Conservation (phyloP, 2,329 filamentous ascomycete species). For the Phaeosphaeriaceae sp. region DNA sequence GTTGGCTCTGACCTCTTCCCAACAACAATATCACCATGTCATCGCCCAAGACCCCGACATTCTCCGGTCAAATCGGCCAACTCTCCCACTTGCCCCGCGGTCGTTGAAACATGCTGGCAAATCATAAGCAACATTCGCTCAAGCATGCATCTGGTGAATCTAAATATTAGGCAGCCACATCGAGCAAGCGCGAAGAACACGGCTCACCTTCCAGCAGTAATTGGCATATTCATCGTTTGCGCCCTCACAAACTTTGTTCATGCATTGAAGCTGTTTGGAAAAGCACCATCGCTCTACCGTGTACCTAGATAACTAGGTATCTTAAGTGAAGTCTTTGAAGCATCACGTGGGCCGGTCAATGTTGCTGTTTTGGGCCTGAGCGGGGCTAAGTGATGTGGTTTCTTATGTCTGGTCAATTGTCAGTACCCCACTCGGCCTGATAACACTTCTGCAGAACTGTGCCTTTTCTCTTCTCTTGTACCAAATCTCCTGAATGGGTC, state of each 20-base stretch:
- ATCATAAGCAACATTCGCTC: too few species aligned
- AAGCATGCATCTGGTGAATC: too few species aligned
- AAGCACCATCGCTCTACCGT: too few species aligned
- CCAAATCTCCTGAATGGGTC: conserved; percentile 6
- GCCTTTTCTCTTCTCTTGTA: neutral
- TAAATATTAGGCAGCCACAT: neutral
- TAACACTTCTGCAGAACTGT: neutral
- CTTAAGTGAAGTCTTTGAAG: neutral
- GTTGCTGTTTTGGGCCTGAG: conserved; percentile 11
- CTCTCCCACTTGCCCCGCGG: too few species aligned
- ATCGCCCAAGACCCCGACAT: neutral
- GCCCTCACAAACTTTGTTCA: neutral
- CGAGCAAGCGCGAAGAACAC: neutral
- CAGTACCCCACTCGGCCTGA: conserved; percentile 3
- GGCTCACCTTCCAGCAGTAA: too few species aligned
- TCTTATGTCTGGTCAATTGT: neutral
- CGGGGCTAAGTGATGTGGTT: conserved; percentile 7
- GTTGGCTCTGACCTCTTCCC: neutral
- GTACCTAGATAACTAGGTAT: neutral
- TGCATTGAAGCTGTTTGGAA: neutral
- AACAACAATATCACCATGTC: neutral
- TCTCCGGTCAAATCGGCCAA: neutral
- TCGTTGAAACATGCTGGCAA: too few species aligned
- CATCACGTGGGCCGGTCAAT: conserved; percentile 4
- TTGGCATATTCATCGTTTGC: too few species aligned